Evolutionary conservation across 192 early-diverging fungal genomes (phyloP).

Genomic region (Entomortierella parvispora): DNA sequence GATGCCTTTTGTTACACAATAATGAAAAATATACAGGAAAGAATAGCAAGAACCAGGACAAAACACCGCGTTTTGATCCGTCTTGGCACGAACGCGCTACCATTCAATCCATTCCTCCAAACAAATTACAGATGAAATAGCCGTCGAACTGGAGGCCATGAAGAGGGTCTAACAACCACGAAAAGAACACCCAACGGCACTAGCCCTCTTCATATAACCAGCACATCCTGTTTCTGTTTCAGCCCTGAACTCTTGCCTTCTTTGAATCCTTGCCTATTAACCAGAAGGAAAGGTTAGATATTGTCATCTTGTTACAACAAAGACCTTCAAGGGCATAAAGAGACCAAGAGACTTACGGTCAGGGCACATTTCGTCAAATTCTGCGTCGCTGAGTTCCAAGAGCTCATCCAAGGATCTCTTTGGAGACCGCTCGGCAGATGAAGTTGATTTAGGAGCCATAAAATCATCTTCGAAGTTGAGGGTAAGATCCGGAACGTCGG

Average conservation of each 20-base stretch:
- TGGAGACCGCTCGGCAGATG: neutral
- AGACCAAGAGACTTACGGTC: constrained; percentile 13
- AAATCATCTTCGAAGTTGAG: neutral
- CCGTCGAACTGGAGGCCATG: too few relatives aligned
- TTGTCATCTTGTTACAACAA: neutral
- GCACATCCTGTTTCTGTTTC: too few relatives aligned
- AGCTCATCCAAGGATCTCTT: constrained; percentile 17
- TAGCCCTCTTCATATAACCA: too few relatives aligned
- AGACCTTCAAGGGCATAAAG: neutral
- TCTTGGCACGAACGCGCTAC: too few relatives aligned
- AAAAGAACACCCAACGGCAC: too few relatives aligned
- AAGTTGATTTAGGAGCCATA: neutral
- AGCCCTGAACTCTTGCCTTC: too few relatives aligned
- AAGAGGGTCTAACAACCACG: too few relatives aligned
- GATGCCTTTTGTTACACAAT: too few relatives aligned
- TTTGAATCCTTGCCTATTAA: neutral
- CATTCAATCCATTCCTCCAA: too few relatives aligned
- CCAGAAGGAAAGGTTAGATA: neutral
- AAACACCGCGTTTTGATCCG: too few relatives aligned
- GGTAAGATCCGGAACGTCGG: neutral
- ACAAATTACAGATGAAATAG: too few relatives aligned
- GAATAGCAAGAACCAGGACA: neutral
- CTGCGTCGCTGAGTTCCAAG: constrained; percentile 7
- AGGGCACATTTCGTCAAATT: constrained; percentile 14
- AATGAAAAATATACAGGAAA: neutral